Evolutionary conservation across 176 grass and related monocot genomes (phyloP), one percentile per base, ranked within the genome.

Genomic region (Phoenix dactylifera): DNA sequence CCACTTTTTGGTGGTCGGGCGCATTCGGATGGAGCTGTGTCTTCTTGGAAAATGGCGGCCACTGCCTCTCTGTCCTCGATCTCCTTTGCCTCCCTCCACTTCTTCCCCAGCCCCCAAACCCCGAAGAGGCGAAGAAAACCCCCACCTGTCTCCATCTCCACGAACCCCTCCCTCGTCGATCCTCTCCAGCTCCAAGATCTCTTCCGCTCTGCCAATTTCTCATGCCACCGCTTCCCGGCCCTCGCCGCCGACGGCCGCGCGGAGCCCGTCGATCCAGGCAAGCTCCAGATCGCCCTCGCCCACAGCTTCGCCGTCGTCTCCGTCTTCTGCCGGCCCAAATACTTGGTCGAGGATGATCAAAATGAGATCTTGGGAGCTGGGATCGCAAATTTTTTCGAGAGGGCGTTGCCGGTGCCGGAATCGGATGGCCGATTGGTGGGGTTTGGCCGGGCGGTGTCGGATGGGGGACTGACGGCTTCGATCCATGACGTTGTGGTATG

Each of bases 401-500:
- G 52, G 53, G 67, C 73, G 26, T 51, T 52, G 18, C 57, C 75
- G 2, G 56, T 52, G 12, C 56, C 15, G 51, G 60, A 32, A 0
- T 22, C 28, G 23, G 80, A 89, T 32, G 71, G 48, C 30, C 68
- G 59, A 49, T 55, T 95, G 23, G 83, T 95, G 4, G 90, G 86
- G 4, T 95, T 95, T 7, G 86, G 90, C 2, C 76, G 83, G 14
- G 90, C 90, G 16, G 80, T 95, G 51, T 95, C 90, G 1, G 90
- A 95, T 67, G 49, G 82, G 1, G 90, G 83, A 25, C 79, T 90
- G 77, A 84, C 90, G 1, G 90, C 90, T 23, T 95, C 90, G 1
- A 82, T 95, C 39, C 90, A 87, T 77, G 90, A 90, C 50, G 26
- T 95, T 51, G 80, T 90, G 90, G 90, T 95, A 89, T 12, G 35